Evolutionary conservation across 2,329 filamentous ascomycete genomes (phyloP), one percentile per base, ranked within the genome.

Genomic region (Talaromyces sp.): DNA sequence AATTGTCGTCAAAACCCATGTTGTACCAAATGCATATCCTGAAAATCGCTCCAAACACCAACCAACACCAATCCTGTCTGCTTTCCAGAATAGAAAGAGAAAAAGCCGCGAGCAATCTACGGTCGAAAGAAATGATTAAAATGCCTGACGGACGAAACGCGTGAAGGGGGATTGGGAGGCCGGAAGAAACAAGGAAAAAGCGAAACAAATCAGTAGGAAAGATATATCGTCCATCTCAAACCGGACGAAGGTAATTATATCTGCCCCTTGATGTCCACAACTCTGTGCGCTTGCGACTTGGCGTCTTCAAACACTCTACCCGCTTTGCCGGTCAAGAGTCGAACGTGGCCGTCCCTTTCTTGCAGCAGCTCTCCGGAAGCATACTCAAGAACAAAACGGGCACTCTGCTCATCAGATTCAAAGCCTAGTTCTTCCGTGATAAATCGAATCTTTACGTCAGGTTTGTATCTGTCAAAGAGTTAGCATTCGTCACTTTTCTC

Each of bases 211-310:
- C n/a, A n/a, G n/a, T n/a, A n/a, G n/a, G n/a, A n/a, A n/a, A n/a
- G n/a, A n/a, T n/a, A n/a, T n/a, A n/a, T n/a, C n/a, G n/a, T n/a
- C n/a, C n/a, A n/a, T n/a, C n/a, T n/a, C n/a, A n/a, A n/a, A n/a
- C n/a, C 31, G 48, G n/a, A 53, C 39, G 31, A n/a, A 10, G 35
- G 15, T 31, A 39, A n/a, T 73, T 66, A 78, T 57, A 97, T 96
- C 77, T 97, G 93, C 69, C 93, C 92, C 79, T 97, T 97, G 80
- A 97, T 95, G 77, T 97, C 92, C 80, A 97, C 88, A 71, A 86
- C 87, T 69, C 85, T 83, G 75, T 96, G 95, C 51, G 93, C 93
- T 62, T 82, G 80, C 39, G 80, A 75, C 71, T 87, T 88, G 60
- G 89, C 84, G 55, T 77, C 72, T 70, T 97, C 91, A 74, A 97